These are phyloP conservation scores for Iodosphaeria phyllophila DNA, from an alignment of 2,329 filamentous ascomycete genomes.

Conservation along the genomic window DNA sequence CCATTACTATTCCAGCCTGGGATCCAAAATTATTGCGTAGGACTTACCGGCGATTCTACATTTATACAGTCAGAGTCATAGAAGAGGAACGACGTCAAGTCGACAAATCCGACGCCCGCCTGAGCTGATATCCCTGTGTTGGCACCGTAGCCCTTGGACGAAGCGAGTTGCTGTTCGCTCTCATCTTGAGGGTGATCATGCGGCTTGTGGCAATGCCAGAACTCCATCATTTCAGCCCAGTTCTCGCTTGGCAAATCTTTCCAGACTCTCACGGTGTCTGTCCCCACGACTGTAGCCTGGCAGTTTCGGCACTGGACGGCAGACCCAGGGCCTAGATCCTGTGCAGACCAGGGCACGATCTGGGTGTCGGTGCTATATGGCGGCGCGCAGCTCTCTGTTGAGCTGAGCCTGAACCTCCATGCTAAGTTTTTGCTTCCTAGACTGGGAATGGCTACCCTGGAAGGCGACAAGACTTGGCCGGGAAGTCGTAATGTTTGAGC, in stretches of 20 bases:
- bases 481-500: constrained; percentile 21
- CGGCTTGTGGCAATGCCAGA: constrained; percentile 98
- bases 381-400: neutral
- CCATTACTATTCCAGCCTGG: no score
- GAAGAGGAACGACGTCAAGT: constrained; percentile 61
- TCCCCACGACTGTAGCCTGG: constrained; percentile 16
- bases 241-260: constrained; percentile 91
- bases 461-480: constrained; percentile 15
- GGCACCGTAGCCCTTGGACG: constrained; percentile 66
- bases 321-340: constrained; percentile 20
- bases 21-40: no score
- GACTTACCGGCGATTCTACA: constrained; percentile 7
- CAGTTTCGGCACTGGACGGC: constrained; percentile 24
- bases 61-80: constrained; percentile 42
- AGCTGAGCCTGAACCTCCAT: constrained; percentile 31
- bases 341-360: constrained; percentile 35
- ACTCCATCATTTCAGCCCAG: constrained; percentile 99
- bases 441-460: constrained; percentile 18
- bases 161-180: constrained; percentile 27
- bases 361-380: constrained; percentile 16
- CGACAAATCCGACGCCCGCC: constrained; percentile 55
- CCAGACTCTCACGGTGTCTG: constrained; percentile 38
- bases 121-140: constrained; percentile 53
- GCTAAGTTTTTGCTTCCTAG: constrained; percentile 18
- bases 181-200: constrained; percentile 33